A percentile compares a stretch with the other conserved stretches of the same genome.
phyloP scores from a whole-genome alignment of 495 filamentous ascomycete genomes.

The Entonaema liquescens region DNA sequence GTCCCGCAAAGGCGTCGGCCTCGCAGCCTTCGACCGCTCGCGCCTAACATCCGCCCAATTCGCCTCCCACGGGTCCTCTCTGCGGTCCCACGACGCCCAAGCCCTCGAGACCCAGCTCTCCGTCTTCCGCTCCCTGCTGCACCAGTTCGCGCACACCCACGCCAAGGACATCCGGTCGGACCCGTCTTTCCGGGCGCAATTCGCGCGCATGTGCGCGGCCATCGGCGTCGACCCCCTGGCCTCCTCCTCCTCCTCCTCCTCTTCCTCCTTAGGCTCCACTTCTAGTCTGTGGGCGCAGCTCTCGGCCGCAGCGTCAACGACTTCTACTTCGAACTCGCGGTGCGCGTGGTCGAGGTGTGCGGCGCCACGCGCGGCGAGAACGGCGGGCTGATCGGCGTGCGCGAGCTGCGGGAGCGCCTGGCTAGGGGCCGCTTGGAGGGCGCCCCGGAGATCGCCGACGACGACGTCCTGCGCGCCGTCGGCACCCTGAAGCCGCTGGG shows the following conservation, averaged over 20 bases:
- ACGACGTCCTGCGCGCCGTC: slow-evolving; percentile 92
- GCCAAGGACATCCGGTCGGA: slow-evolving; percentile 94
- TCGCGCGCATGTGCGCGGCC: slow-evolving; percentile 96
- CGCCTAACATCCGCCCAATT: slow-evolving; percentile 83
- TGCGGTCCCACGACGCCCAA: slow-evolving; percentile 80
- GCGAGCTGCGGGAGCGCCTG: slow-evolving; percentile 79
- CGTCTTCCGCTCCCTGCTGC: slow-evolving; percentile 92
- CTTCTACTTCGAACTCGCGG: slow-evolving; percentile 97
- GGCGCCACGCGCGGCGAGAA: slow-evolving; percentile 87
- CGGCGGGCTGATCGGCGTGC: slow-evolving; percentile 86
- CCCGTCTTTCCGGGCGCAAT: slow-evolving; percentile 93
- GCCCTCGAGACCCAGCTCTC: slow-evolving; percentile 91
- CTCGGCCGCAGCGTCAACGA: slow-evolving; percentile 91
- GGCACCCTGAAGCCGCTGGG: slow-evolving; percentile 87
- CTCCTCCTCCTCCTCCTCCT: slow-evolving; percentile 64
- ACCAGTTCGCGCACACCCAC: slow-evolving; percentile 94
- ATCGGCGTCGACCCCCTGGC: slow-evolving; percentile 96
- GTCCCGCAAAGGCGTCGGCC: slow-evolving; percentile 81
- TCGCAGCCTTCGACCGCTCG: slow-evolving; percentile 88
- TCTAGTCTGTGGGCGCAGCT: slow-evolving; percentile 92
- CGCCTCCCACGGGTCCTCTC: slow-evolving; percentile 83
- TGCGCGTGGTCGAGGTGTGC: slow-evolving; percentile 93
- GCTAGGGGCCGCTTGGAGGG: slow-evolving; percentile 77
- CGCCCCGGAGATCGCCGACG: slow-evolving; percentile 76
- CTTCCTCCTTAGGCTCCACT: no score